Evolutionary conservation across 2,329 filamentous ascomycete genomes (phyloP).

Genomic region (Triangularia setosa): DNA sequence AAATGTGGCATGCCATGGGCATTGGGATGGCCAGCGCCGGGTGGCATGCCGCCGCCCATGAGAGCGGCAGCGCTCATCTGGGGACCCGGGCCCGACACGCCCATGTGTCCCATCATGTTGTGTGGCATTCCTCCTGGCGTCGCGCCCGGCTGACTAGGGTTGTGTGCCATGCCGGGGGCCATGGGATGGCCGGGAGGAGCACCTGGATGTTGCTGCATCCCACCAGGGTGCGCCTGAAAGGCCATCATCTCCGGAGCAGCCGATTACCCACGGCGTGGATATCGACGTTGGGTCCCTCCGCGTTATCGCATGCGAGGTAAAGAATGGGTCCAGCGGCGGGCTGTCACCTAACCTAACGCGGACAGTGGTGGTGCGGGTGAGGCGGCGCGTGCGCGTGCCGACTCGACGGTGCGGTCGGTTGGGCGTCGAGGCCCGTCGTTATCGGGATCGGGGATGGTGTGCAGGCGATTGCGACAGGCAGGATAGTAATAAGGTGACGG

Average conservation of each 20-base stretch:
- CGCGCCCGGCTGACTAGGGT: conserved; percentile 64
- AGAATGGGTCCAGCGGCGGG: conserved; percentile 8
- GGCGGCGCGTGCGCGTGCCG: conserved; percentile 8
- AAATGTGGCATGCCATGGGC: conserved; percentile 70
- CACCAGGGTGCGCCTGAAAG: conserved; percentile 64
- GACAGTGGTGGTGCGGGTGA: not conserved
- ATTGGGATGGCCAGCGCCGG: conserved; percentile 58
- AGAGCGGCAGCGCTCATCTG: conserved; percentile 70
- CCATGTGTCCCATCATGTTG: conserved; percentile 65
- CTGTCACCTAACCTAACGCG: not conserved
- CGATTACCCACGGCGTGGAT: conserved; percentile 59
- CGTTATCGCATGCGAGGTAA: conserved; percentile 45
- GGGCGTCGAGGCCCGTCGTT: conserved; percentile 6
- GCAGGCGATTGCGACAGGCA: conserved; percentile 10
- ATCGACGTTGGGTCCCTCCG: conserved; percentile 45
- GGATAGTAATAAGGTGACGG: conserved; percentile 2
- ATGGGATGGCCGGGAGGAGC: conserved; percentile 63
- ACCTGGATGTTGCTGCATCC: conserved; percentile 67
- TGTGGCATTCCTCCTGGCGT: conserved; percentile 63
- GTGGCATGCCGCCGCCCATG: conserved; percentile 74
- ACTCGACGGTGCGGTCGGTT: conserved; percentile 9
- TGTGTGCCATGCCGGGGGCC: conserved; percentile 61
- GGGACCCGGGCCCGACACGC: conserved; percentile 66
- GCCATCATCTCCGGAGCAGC: conserved; percentile 60
- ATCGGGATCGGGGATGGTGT: not conserved